Conservation (phyloP, 129 eudicot species). For the Artemisia argyi region DNA sequence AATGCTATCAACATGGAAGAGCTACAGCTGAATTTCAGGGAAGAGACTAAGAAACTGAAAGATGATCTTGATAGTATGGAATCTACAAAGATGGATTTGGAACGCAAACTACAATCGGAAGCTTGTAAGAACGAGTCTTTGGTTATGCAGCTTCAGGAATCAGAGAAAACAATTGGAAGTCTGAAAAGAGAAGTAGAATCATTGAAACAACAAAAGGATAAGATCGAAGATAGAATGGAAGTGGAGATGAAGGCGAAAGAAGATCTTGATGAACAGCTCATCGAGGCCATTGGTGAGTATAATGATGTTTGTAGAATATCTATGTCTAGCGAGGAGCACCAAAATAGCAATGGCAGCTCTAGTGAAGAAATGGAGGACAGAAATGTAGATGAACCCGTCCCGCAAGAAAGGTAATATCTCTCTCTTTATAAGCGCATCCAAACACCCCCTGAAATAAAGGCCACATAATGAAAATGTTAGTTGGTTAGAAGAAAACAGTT, state of each 20-base stretch:
- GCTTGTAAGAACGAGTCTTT: slow-evolving; percentile 32
- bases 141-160: slow-evolving; percentile 45
- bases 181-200: slow-evolving; percentile 47
- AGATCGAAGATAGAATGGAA: slow-evolving; percentile 43
- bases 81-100: slow-evolving; percentile 39
- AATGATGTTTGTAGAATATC: slow-evolving; percentile 37
- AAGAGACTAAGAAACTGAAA: slow-evolving; percentile 35
- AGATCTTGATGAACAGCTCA: slow-evolving; percentile 59
- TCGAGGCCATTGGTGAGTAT: slow-evolving; percentile 43
- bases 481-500: no score
- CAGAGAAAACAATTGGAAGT: slow-evolving; percentile 36
- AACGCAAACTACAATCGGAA: slow-evolving; percentile 35
- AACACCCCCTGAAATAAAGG: no score
- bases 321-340: slow-evolving; percentile 41
- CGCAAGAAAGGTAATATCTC: slow-evolving; percentile 52
- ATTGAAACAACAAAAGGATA: slow-evolving; percentile 40
- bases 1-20: not conserved
- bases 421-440: not conserved
- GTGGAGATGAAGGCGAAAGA: slow-evolving; percentile 43
- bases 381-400: slow-evolving; percentile 44
- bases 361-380: slow-evolving; percentile 43
- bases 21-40: not conserved
- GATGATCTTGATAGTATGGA: slow-evolving; percentile 36
- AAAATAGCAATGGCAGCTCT: slow-evolving; percentile 27
- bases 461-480: no score